A percentile compares a stretch with the other conserved stretches of the same genome.
Conservation (phyloP, 2,329 filamentous ascomycete genomes). For the Fusarium pininemorale region DNA sequence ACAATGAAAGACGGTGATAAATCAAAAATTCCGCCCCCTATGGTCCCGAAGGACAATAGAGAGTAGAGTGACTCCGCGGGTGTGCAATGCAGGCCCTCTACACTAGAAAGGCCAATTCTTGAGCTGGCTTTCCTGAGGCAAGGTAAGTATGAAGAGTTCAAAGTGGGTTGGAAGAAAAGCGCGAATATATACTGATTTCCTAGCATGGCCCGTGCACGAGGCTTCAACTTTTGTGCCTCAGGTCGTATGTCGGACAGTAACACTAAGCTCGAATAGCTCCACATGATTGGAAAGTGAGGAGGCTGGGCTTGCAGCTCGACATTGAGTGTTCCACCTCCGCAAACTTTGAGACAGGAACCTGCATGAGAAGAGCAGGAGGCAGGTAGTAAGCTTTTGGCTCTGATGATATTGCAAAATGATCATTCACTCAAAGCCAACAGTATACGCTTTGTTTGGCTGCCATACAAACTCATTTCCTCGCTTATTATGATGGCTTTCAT, state of each 20-base stretch:
- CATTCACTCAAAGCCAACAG: not conserved
- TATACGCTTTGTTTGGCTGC: not conserved
- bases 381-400: not conserved
- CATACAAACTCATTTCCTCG: not conserved
- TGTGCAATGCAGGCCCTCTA: slow-evolving; percentile 65
- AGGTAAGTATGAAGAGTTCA: slow-evolving; percentile 64
- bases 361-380: slow-evolving; percentile 1
- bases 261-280: slow-evolving; percentile 1
- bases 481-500: not conserved
- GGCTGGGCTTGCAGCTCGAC: not conserved
- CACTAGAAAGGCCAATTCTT: slow-evolving; percentile 55
- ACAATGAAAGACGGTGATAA: slow-evolving; percentile 56
- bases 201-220: slow-evolving; percentile 1
- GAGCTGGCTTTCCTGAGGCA: slow-evolving; percentile 56
- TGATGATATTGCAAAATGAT: not conserved
- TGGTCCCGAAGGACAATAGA: slow-evolving; percentile 65
- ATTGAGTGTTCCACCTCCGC: slow-evolving; percentile 1
- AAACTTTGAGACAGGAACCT: slow-evolving; percentile 12
- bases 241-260: slow-evolving; percentile 42
- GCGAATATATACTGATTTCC: slow-evolving; percentile 46
- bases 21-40: slow-evolving; percentile 65
- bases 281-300: not conserved
- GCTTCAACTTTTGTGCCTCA: slow-evolving; percentile 62
- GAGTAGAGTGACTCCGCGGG: slow-evolving; percentile 56
- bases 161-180: slow-evolving; percentile 26